Conservation (phyloP, 2,329 filamentous ascomycete genomes). For the Ciborinia camelliae region DNA sequence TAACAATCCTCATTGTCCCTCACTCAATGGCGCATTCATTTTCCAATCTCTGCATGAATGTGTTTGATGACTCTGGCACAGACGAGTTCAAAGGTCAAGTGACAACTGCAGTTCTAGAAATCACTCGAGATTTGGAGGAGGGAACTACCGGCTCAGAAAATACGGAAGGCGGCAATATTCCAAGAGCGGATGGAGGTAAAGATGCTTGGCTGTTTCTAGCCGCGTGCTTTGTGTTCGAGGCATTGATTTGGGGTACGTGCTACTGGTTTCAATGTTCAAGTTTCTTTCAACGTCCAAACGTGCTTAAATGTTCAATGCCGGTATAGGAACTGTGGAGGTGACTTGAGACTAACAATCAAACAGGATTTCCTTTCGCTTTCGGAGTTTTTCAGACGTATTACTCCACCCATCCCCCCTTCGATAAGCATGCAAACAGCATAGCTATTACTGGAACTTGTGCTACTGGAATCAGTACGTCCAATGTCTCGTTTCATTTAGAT, state of each 20-base stretch:
- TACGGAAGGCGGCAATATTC: slow-evolving; percentile 22
- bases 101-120: neutral
- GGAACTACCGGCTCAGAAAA: neutral
- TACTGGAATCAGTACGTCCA: slow-evolving; percentile 25
- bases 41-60: neutral
- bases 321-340: no score
- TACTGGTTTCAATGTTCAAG: neutral
- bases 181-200: slow-evolving; percentile 48
- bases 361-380: slow-evolving; percentile 41
- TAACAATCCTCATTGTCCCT: neutral
- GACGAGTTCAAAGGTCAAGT: neutral
- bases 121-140: neutral
- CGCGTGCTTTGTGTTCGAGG: slow-evolving; percentile 51
- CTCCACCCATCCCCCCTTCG: slow-evolving; percentile 39
- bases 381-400: slow-evolving; percentile 47
- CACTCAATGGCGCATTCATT: neutral
- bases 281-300: neutral
- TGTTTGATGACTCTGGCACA: neutral
- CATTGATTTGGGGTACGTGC: slow-evolving; percentile 50
- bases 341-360: slow-evolving; percentile 4
- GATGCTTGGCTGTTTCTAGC: slow-evolving; percentile 51
- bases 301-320: neutral
- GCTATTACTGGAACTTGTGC: slow-evolving; percentile 43
- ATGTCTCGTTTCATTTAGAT: neutral
- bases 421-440: slow-evolving; percentile 40